Evolutionary conservation across 2,329 filamentous ascomycete species (phyloP).

Genomic region (Blastomyces emzantsi): DNA sequence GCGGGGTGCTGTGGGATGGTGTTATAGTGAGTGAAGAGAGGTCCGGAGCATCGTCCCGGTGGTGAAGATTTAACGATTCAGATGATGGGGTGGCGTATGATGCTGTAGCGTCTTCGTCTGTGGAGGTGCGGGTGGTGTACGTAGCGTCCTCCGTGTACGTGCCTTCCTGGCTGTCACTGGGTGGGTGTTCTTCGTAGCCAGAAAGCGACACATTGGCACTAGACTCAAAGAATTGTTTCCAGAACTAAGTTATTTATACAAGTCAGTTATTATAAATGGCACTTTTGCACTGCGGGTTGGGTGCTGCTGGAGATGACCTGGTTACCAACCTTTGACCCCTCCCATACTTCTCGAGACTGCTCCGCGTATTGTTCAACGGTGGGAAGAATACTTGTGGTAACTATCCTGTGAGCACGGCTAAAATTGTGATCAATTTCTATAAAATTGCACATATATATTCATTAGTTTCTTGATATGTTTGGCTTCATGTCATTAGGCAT

Average conservation of each 20-base stretch:
- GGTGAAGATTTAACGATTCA: conserved; percentile 22
- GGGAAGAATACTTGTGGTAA: conserved; percentile 85
- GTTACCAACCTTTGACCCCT: conserved; percentile 70
- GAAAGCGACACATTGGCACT: conserved; percentile 95
- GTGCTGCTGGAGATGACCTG: conserved; percentile 7
- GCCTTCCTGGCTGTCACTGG: conserved; percentile 48
- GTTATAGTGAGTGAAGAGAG: conserved; percentile 37
- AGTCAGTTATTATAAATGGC: background rate
- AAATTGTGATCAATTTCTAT: conserved; percentile 98
- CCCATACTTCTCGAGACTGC: conserved; percentile 90
- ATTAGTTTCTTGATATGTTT: conserved; percentile 5
- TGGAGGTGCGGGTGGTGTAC: conserved; percentile 40
- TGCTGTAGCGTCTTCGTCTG: conserved; percentile 28
- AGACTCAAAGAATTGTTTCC: conserved; percentile 99
- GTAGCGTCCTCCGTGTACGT: conserved; percentile 49
- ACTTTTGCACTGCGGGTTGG: background rate
- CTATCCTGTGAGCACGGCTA: conserved; percentile 89
- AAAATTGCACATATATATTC: background rate
- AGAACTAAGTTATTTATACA: conserved; percentile 55
- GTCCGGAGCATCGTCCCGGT: conserved; percentile 38
- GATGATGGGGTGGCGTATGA: conserved; percentile 36
- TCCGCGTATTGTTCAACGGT: conserved; percentile 93
- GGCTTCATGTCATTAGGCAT: background rate
- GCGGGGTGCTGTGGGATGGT: conserved; percentile 41
- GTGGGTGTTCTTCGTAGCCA: conserved; percentile 74